Percentiles rank a stretch among this genome's conserved stretches.
phyloP scores from a whole-genome alignment of 495 filamentous ascomycete species.

The Penicillium salamii region DNA sequence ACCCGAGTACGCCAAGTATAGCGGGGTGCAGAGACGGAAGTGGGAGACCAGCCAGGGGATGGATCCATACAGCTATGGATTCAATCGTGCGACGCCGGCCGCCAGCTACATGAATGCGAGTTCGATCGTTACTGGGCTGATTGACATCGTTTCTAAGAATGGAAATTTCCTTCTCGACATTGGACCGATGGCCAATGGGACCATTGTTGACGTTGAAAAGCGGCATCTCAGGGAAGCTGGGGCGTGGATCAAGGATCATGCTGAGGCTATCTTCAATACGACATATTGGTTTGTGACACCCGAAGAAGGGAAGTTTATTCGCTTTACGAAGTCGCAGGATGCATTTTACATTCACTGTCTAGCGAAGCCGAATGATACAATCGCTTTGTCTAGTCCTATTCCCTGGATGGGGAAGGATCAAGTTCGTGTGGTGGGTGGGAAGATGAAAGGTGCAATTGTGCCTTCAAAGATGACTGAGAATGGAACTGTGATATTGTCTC shows the following conservation, averaged over 20 bases:
- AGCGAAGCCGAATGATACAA: constrained; percentile 36
- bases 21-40: constrained; percentile 47
- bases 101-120: constrained; percentile 50
- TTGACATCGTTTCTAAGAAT: constrained; percentile 55
- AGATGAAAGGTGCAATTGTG: no score
- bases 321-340: constrained; percentile 50
- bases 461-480: no score
- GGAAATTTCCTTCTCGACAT: constrained; percentile 57
- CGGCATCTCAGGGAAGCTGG: constrained; percentile 46
- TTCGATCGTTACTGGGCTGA: constrained; percentile 39
- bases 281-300: constrained; percentile 56
- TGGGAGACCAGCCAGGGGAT: constrained; percentile 56
- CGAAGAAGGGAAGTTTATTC: constrained; percentile 39
- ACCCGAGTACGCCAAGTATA: constrained; percentile 49
- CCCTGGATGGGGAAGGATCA: constrained; percentile 21
- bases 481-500: no score
- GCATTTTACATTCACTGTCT: constrained; percentile 53
- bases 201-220: constrained; percentile 46
- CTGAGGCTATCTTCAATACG: constrained; percentile 53
- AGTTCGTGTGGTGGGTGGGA: no score
- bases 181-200: constrained; percentile 51
- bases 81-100: constrained; percentile 49
- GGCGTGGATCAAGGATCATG: constrained; percentile 48
- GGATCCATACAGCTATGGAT: constrained; percentile 56
- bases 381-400: constrained; percentile 41